Percentiles rank a stretch among this genome's conserved stretches.
These are phyloP conservation scores for Hypoxylon sp. DNA, from an alignment of 2,329 filamentous ascomycete species.

Conservation along the genomic window DNA sequence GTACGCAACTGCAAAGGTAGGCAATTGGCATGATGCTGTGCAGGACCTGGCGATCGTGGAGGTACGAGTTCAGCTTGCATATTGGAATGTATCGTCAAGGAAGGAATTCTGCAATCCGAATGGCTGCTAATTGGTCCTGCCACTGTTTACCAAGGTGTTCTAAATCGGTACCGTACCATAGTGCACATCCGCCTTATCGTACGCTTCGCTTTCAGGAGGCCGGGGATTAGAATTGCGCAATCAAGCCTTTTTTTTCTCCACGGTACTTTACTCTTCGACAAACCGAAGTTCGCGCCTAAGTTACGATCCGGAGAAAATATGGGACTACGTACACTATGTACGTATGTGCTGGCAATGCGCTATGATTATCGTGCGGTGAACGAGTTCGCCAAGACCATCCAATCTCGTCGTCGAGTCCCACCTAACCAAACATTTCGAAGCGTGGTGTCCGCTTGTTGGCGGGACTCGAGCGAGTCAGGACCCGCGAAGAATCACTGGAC, in stretches of 20 bases:
- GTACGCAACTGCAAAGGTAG: too few species aligned
- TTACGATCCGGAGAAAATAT: not conserved
- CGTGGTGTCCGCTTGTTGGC: slow-evolving; percentile 33
- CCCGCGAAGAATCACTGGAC: slow-evolving; percentile 10
- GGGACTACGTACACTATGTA: too few species aligned
- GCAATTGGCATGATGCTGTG: too few species aligned
- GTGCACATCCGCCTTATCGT: not conserved
- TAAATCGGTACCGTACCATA: not conserved
- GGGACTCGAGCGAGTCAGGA: slow-evolving; percentile 12
- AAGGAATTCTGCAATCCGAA: too few species aligned
- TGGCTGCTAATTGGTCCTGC: too few species aligned
- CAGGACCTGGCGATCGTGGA: too few species aligned
- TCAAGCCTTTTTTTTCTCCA: not conserved
- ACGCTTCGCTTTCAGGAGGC: not conserved
- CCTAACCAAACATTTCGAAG: slow-evolving; percentile 21
- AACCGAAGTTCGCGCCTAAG: not conserved
- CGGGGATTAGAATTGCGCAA: not conserved
- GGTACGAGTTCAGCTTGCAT: too few species aligned
- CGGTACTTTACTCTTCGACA: not conserved
- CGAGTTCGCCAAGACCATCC: slow-evolving; percentile 33
- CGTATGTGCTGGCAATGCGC: slow-evolving; percentile 31
- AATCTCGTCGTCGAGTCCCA: slow-evolving; percentile 32
- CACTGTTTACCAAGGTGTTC: too few species aligned
- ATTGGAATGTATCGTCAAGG: too few species aligned
- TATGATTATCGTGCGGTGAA: slow-evolving; percentile 23